phyloP scores from a whole-genome alignment of 2,329 filamentous ascomycete genomes.

The Penicillium sp. region DNA sequence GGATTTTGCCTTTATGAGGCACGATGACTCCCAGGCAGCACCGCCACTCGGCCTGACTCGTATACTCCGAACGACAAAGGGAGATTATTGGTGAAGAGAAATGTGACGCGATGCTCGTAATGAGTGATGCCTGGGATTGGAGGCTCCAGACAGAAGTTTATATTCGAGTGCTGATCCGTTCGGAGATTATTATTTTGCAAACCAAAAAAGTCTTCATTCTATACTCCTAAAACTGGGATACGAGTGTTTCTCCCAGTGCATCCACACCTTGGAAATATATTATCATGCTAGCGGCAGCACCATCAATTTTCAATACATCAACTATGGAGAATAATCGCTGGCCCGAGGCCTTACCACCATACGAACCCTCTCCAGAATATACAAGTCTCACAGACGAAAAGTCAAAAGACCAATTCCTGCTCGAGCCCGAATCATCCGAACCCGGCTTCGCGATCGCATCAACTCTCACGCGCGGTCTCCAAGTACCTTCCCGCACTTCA shows the following conservation, averaged over 20 bases:
- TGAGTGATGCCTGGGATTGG: neutral
- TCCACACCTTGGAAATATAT: too few relatives aligned
- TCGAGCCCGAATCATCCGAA: constrained; percentile 16
- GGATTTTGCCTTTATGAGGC: neutral
- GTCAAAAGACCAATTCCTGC: constrained; percentile 13
- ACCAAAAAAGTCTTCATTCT: too few relatives aligned
- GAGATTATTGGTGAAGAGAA: neutral
- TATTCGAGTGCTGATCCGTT: neutral
- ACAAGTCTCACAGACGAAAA: constrained; percentile 6
- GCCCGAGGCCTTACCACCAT: constrained; percentile 12
- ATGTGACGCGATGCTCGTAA: neutral
- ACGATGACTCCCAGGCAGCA: constrained; percentile 10
- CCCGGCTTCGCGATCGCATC: constrained; percentile 24
- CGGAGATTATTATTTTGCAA: neutral
- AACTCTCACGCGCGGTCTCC: constrained; percentile 31
- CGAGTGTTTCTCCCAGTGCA: too few relatives aligned
- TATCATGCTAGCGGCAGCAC: too few relatives aligned
- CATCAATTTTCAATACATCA: neutral
- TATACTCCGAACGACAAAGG: neutral
- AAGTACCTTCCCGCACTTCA: constrained; percentile 33
- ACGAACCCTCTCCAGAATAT: constrained; percentile 5
- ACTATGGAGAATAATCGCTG: neutral
- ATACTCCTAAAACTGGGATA: too few relatives aligned
- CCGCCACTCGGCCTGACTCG: neutral
- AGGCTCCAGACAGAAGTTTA: neutral